A percentile compares a stretch with the other conserved stretches of the same genome.
These are phyloP conservation scores for Perkinsela sp. DNA, from an alignment of 208 protist species.

Conservation along the genomic window DNA sequence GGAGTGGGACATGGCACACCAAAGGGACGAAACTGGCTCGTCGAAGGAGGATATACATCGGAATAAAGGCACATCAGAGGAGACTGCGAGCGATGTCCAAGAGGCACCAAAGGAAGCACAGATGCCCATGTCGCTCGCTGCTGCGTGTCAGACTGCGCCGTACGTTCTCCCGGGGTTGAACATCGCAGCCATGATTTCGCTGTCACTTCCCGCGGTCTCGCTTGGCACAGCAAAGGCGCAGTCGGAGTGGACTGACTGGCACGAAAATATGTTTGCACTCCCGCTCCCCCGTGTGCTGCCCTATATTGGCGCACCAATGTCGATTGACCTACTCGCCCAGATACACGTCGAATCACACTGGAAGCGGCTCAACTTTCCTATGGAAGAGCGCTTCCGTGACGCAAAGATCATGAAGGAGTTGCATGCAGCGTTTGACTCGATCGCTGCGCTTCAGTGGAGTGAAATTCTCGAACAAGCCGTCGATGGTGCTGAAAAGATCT, in stretches of 20 bases:
- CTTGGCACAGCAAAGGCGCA: neutral
- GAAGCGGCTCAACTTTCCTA: neutral
- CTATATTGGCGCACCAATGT: neutral
- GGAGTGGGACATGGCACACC: neutral
- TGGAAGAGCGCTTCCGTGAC: neutral
- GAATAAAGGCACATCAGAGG: neutral
- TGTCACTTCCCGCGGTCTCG: neutral
- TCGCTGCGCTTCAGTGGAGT: neutral
- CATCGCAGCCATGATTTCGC: neutral
- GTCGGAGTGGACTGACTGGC: neutral
- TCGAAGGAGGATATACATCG: neutral
- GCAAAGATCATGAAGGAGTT: neutral
- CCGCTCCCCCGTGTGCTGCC: neutral
- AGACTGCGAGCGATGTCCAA: neutral
- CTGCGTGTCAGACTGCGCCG: neutral
- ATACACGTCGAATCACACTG: neutral
- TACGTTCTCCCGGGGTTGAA: neutral
- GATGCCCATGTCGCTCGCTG: neutral
- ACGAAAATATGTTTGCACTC: neutral
- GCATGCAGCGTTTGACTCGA: neutral
- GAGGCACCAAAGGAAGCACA: neutral
- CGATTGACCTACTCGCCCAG: neutral
- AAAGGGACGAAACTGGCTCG: no score
- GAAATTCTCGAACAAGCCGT: neutral
- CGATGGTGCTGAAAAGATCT: neutral